phyloP scores from a whole-genome alignment of 2,329 filamentous ascomycete species.

The Exophiala oligosperma region DNA sequence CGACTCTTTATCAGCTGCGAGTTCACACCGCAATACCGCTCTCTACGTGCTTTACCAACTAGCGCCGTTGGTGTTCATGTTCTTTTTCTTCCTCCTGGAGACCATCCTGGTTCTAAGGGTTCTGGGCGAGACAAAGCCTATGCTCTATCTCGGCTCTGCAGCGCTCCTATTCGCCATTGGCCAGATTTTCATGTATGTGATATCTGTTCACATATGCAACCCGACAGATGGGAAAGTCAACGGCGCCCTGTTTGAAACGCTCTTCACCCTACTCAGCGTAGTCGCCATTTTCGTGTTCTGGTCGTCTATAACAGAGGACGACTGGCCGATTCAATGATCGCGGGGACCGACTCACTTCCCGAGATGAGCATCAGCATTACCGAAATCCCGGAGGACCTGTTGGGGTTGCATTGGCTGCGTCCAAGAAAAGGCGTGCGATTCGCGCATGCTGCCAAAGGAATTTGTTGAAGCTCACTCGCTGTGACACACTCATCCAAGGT shows the following conservation, averaged over 20 bases:
- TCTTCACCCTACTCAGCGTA: constrained; percentile 86
- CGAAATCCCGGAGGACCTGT: neutral
- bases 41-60: constrained; percentile 95
- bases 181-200: constrained; percentile 93
- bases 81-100: constrained; percentile 83
- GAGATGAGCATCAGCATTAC: neutral
- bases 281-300: constrained; percentile 90
- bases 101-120: constrained; percentile 79
- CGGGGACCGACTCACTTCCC: neutral
- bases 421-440: neutral
- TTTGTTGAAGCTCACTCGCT: neutral
- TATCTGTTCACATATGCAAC: constrained; percentile 87
- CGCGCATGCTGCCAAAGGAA: neutral
- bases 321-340: constrained; percentile 68
- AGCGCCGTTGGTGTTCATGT: constrained; percentile 82
- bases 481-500: constrained; percentile 7
- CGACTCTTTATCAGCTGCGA: constrained; percentile 52
- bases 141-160: constrained; percentile 77
- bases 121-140: constrained; percentile 85
- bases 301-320: constrained; percentile 98
- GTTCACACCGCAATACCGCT: constrained; percentile 70
- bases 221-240: constrained; percentile 85
- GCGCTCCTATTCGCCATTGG: constrained; percentile 83
- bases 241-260: constrained; percentile 85
- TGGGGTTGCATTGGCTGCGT: neutral